These are phyloP conservation scores for Fagopyrum esculentum DNA, from an alignment of 148 eudicot species.

Conservation along the genomic window DNA sequence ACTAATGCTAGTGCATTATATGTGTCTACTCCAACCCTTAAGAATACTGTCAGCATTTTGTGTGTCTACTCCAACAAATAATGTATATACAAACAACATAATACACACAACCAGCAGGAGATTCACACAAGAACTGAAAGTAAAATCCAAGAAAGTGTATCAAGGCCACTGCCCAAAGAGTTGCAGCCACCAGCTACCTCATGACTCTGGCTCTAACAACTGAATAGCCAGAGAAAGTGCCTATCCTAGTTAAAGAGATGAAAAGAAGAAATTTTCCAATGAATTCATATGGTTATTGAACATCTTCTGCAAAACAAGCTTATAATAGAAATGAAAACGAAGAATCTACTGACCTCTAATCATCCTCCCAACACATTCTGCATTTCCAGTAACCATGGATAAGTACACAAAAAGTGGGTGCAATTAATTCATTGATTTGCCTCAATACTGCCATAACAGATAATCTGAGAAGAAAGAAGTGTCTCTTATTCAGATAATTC, in stretches of 20 bases:
- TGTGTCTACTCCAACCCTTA: too few relatives aligned
- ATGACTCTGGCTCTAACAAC: conserved; percentile 46
- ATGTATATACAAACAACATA: too few relatives aligned
- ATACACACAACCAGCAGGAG: too few relatives aligned
- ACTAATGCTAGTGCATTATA: too few relatives aligned
- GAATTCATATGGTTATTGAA: conserved; percentile 22
- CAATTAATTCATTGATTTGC: background rate
- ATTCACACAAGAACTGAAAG: too few relatives aligned
- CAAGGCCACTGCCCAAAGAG: too few relatives aligned
- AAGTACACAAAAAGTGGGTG: background rate
- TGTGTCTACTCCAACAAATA: too few relatives aligned
- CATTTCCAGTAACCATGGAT: background rate
- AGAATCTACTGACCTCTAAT: background rate
- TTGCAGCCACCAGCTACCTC: conserved; percentile 32
- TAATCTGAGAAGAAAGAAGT: background rate
- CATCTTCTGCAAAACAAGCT: too few relatives aligned
- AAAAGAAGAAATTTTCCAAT: conserved; percentile 37
- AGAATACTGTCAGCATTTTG: too few relatives aligned
- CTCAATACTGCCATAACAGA: background rate
- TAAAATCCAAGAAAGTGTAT: too few relatives aligned
- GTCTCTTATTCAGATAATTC: background rate
- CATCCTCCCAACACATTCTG: background rate
- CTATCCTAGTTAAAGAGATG: conserved; percentile 50
- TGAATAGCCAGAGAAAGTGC: conserved; percentile 61
- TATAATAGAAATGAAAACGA: background rate